Conservation (phyloP, 495 filamentous ascomycete genomes). For the Hypomontagnella monticulosa region DNA sequence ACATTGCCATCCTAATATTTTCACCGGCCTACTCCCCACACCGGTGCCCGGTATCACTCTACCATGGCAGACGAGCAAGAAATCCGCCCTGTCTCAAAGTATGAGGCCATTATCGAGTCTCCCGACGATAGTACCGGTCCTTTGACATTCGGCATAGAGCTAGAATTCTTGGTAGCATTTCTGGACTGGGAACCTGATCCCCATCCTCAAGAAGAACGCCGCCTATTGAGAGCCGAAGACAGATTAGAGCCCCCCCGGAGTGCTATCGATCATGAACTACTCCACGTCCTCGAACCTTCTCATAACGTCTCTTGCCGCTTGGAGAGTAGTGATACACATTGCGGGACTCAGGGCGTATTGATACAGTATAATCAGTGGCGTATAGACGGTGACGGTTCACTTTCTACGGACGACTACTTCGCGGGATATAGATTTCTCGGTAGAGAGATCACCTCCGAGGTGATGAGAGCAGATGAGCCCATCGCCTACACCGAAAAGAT, state of each 20-base stretch:
- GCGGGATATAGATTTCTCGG: slow-evolving; percentile 26
- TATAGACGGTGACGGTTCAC: slow-evolving; percentile 8
- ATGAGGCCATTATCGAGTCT: slow-evolving; percentile 27
- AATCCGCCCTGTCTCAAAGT: slow-evolving; percentile 8
- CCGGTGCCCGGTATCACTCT: no score
- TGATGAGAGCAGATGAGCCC: slow-evolving; percentile 27
- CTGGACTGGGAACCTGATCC: slow-evolving; percentile 1
- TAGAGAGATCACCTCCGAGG: slow-evolving; percentile 31
- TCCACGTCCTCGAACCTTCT: not conserved
- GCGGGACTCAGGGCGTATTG: no score
- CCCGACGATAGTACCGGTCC: slow-evolving; percentile 15
- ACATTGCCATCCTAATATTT: no score
- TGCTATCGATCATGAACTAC: not conserved
- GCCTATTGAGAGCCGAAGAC: not conserved
- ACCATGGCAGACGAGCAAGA: not conserved
- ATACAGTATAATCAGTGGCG: slow-evolving; percentile 35
- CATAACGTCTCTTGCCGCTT: slow-evolving; percentile 9
- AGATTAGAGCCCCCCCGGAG: no score
- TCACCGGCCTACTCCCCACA: no score
- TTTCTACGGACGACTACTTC: not conserved
- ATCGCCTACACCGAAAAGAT: slow-evolving; percentile 15
- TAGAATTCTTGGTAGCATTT: slow-evolving; percentile 36
- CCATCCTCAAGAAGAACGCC: slow-evolving; percentile 8
- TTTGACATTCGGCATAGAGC: slow-evolving; percentile 39
- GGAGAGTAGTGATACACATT: slow-evolving; percentile 4